Base-by-base conservation (phyloP, 1,284 basidiomycete genomes). In the Moesziomyces antarcticus region DNA sequence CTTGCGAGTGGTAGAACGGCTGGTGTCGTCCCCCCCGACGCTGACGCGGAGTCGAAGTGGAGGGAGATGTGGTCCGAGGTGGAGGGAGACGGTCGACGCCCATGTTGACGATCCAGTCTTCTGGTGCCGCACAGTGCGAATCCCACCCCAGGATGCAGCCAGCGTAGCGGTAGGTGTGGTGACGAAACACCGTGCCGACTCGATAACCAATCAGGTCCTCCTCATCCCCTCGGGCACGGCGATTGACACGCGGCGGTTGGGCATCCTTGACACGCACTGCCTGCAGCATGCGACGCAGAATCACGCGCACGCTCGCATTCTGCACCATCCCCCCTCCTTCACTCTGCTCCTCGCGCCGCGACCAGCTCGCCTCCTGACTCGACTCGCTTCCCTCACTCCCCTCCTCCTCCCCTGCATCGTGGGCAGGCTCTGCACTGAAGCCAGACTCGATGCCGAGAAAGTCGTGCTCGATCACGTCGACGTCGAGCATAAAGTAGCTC, bases 71-170 rank as follows among this genome's bases (percentile, higher is more conserved):
- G 8, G 49, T 7, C 1, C 11, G 37, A 27, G 45, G 9, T 10
- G 20, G 24, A 11, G n/a, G 37, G 1, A 78, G 56, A n/a, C 52
- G 52, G 43, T 75, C 71, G 1, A 78, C 73, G 25, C 73, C 75
- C 77, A 79, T 79, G 43, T 61, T 60, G 42, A 56, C 40, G 43
- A 77, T 77, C 77, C 77, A 78, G 25, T 73, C 58, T 21, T 77
- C 68, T 4, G 70, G 56, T 1, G 71, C 72, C 11, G 55, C 52
- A 40, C 77, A 78, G 37, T 59, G 41, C 5, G 61, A 49, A n/a
- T 73, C 68, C 77, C 77, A 78, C 8, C 65, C 60, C 1, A 72
- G 50, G 20, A 74, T 66, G 20, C 50, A 51, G 21, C 72, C 77
- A 0, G 42, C 50, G 33, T 78, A 78, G n/a, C 68, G 60, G 22